These are phyloP conservation scores for Phytophthora kernoviae DNA, from an alignment of 352 stramenopile genomes.

Conservation along the genomic window DNA sequence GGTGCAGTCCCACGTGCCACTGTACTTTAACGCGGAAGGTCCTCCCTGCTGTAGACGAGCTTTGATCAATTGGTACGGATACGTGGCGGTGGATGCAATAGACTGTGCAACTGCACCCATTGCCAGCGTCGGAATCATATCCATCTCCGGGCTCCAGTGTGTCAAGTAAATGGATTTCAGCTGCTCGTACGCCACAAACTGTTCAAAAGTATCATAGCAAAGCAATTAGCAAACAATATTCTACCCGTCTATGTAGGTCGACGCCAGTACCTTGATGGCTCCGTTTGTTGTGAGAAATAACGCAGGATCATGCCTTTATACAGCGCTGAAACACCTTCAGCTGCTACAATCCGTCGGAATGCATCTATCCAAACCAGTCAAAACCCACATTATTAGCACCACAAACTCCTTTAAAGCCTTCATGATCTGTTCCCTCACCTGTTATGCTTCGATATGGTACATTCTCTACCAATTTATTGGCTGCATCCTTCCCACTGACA, in stretches of 20 bases:
- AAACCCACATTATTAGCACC: background rate
- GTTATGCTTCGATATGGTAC: conserved; percentile 71
- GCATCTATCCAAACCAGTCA: conserved; percentile 77
- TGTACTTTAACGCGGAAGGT: conserved; percentile 83
- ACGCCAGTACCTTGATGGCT: conserved; percentile 87
- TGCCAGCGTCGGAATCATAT: conserved; percentile 64
- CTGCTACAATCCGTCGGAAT: conserved; percentile 91
- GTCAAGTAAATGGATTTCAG: conserved; percentile 71
- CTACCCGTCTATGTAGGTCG: background rate
- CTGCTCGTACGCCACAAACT: conserved; percentile 85
- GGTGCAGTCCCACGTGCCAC: conserved; percentile 90
- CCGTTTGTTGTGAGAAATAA: conserved; percentile 97
- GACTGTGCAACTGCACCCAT: conserved; percentile 85
- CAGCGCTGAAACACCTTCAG: conserved; percentile 94
- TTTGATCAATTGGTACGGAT: conserved; percentile 98
- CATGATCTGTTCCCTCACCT: conserved; percentile 28
- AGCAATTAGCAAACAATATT: background rate
- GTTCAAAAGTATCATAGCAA: background rate
- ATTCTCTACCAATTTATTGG: conserved; percentile 56
- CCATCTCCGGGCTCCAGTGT: conserved; percentile 70
- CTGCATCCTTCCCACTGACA: conserved; percentile 54
- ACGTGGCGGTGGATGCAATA: conserved; percentile 89
- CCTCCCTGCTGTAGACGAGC: conserved; percentile 94
- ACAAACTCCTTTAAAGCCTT: background rate
- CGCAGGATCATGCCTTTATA: conserved; percentile 97